Evolutionary conservation across 2,329 filamentous ascomycete genomes (phyloP).

Genomic region (Grosmannia penicillata): DNA sequence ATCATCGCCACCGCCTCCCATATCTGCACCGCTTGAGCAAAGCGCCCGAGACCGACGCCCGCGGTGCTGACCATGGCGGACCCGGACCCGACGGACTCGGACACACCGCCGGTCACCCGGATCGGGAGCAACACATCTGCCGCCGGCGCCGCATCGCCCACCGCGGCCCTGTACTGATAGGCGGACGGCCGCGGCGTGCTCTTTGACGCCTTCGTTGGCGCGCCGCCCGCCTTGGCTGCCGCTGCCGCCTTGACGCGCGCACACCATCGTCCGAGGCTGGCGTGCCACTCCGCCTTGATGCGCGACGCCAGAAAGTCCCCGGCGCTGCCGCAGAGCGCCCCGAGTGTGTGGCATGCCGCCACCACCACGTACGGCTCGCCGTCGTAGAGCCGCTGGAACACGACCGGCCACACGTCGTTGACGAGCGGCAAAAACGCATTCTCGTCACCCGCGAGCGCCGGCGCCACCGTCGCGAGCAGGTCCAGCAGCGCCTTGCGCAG

Average conservation of each 20-base stretch:
- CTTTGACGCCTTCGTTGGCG: conserved; percentile 3
- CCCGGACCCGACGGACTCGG: too few species aligned
- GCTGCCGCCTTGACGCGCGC: conserved; percentile 26
- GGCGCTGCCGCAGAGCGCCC: conserved; percentile 52
- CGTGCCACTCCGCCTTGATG: conserved; percentile 58
- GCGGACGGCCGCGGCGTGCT: too few species aligned
- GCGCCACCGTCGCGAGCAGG: conserved; percentile 58
- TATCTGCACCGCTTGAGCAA: conserved; percentile 45
- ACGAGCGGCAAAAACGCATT: conserved; percentile 77
- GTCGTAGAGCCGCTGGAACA: conserved; percentile 54
- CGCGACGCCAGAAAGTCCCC: conserved; percentile 70
- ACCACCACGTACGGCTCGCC: conserved; percentile 52
- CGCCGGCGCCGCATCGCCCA: not conserved
- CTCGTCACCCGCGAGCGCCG: conserved; percentile 60
- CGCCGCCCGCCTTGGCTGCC: conserved; percentile 9
- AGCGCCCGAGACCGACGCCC: conserved; percentile 32
- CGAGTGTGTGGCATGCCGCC: conserved; percentile 55
- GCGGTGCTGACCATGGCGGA: too few species aligned
- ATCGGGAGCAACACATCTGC: not conserved
- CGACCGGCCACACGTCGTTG: conserved; percentile 79
- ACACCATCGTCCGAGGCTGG: conserved; percentile 34
- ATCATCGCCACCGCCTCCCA: conserved; percentile 49
- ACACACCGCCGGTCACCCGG: too few species aligned
- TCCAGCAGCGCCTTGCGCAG: conserved; percentile 66
- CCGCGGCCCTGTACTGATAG: too few species aligned